A percentile compares a stretch with the other conserved stretches of the same genome.
Conservation (phyloP, 192 early-diverging fungal genomes). For the Irineochytrium annulatum region DNA sequence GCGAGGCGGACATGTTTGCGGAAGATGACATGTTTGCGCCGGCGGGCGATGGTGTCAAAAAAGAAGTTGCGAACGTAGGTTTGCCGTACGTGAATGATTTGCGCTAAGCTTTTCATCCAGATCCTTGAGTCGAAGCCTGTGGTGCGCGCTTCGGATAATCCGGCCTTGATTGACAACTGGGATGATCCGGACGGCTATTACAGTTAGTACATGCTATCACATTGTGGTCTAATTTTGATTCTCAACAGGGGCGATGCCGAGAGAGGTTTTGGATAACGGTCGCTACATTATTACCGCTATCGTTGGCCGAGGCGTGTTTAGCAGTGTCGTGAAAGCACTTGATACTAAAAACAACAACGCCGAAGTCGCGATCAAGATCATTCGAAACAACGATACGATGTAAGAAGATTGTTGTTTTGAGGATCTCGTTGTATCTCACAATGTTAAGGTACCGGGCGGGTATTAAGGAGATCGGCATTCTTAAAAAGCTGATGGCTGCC, state of each 20-base stretch:
- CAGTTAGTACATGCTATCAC: conserved; percentile 52
- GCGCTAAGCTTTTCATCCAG: conserved; percentile 9
- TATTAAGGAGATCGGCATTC: conserved; percentile 81
- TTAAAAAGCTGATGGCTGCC: conserved; percentile 77
- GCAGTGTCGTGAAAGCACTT: conserved; percentile 82
- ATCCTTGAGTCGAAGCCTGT: conserved; percentile 40
- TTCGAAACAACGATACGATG: conserved; percentile 94
- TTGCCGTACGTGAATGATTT: conserved; percentile 19
- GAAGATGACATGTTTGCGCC: conserved; percentile 72
- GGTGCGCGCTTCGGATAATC: conserved; percentile 38
- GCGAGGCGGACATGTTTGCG: conserved; percentile 65
- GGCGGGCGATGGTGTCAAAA: conserved; percentile 18
- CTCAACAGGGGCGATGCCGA: conserved; percentile 61
- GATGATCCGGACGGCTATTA: conserved; percentile 99
- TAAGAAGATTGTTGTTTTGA: conserved; percentile 19
- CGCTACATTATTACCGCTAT: conserved; percentile 84
- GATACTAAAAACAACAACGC: conserved; percentile 66
- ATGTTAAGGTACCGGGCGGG: conserved; percentile 71
- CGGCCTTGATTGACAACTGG: conserved; percentile 78
- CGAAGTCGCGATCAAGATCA: conserved; percentile 93
- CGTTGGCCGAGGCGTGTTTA: conserved; percentile 94
- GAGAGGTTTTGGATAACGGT: conserved; percentile 77
- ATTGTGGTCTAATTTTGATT: conserved; percentile 3
- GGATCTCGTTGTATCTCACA: neutral
- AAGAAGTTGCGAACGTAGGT: conserved; percentile 16